Evolutionary conservation across 129 eudicot species (phyloP).

Genomic region (Helianthus tuberosus): DNA sequence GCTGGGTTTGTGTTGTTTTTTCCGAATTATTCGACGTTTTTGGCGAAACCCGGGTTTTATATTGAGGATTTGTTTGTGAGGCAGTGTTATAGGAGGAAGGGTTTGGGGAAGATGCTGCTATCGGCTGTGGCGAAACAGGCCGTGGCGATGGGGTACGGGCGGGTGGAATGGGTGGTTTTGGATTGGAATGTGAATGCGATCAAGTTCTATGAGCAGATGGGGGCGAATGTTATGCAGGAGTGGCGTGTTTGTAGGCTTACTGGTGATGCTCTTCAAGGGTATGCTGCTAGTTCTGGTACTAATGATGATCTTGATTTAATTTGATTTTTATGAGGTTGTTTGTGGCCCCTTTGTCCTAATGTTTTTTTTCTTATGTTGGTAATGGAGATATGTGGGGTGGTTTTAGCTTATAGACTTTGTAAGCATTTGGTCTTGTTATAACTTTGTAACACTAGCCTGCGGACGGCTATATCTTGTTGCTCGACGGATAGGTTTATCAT

Average conservation of each 20-base stretch:
- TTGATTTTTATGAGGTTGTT: not conserved
- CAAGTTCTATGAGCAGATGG: constrained; percentile 76
- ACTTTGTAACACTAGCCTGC: no score
- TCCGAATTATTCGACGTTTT: constrained; percentile 67
- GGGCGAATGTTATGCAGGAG: constrained; percentile 71
- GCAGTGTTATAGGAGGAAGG: constrained; percentile 81
- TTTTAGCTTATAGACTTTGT: no score
- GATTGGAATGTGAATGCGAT: constrained; percentile 89
- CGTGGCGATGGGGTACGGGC: constrained; percentile 74
- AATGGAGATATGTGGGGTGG: no score
- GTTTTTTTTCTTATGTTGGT: no score
- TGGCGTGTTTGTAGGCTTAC: constrained; percentile 80
- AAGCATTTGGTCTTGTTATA: no score
- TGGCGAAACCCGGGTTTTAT: constrained; percentile 86
- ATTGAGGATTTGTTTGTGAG: constrained; percentile 82
- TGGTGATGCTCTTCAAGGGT: constrained; percentile 62
- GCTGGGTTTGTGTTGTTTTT: constrained; percentile 77
- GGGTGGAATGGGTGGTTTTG: constrained; percentile 90
- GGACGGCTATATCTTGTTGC: no score
- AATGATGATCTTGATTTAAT: constrained; percentile 27
- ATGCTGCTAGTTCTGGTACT: constrained; percentile 36
- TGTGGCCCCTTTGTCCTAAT: not conserved
- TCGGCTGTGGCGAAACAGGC: constrained; percentile 85
- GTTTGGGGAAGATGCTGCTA: constrained; percentile 76
- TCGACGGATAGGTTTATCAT: no score